Percentiles rank a stretch among this genome's conserved stretches.
These are phyloP conservation scores for Clarireedia paspali DNA, from an alignment of 2,329 filamentous ascomycete species.

Conservation along the genomic window DNA sequence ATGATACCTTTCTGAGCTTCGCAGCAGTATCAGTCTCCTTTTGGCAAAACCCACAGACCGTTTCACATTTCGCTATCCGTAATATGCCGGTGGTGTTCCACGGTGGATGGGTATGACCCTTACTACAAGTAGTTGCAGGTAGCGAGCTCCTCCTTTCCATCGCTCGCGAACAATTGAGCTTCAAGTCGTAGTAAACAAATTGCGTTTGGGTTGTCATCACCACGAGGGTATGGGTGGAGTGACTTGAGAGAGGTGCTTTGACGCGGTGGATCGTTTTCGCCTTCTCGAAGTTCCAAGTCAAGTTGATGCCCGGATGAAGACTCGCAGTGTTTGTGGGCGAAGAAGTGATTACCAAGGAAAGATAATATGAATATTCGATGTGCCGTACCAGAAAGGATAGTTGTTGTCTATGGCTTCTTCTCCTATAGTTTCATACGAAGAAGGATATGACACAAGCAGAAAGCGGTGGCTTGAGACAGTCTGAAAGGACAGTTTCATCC, in stretches of 20 bases:
- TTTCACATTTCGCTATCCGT: slow-evolving; percentile 25
- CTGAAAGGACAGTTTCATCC: neutral
- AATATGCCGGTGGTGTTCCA: slow-evolving; percentile 25
- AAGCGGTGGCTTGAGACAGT: neutral
- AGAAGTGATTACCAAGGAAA: too few species aligned
- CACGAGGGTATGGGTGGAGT: neutral
- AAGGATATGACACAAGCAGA: neutral
- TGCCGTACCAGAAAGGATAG: too few species aligned
- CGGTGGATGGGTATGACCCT: slow-evolving; percentile 24
- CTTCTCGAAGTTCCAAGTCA: too few species aligned
- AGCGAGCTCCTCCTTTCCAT: slow-evolving; percentile 12
- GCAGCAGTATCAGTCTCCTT: slow-evolving; percentile 27
- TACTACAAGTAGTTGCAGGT: slow-evolving; percentile 22
- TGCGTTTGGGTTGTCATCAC: slow-evolving; percentile 3
- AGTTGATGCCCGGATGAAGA: too few species aligned
- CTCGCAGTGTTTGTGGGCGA: too few species aligned
- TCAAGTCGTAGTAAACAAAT: neutral
- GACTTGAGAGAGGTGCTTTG: too few species aligned
- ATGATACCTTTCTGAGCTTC: slow-evolving; percentile 24
- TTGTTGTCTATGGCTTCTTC: too few species aligned
- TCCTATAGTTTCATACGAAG: neutral
- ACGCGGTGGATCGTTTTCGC: too few species aligned
- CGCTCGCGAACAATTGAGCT: neutral
- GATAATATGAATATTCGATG: too few species aligned
- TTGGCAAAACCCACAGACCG: slow-evolving; percentile 26